Conservation (phyloP, 177 flowering plant species). For the Vitis hybrid region DNA sequence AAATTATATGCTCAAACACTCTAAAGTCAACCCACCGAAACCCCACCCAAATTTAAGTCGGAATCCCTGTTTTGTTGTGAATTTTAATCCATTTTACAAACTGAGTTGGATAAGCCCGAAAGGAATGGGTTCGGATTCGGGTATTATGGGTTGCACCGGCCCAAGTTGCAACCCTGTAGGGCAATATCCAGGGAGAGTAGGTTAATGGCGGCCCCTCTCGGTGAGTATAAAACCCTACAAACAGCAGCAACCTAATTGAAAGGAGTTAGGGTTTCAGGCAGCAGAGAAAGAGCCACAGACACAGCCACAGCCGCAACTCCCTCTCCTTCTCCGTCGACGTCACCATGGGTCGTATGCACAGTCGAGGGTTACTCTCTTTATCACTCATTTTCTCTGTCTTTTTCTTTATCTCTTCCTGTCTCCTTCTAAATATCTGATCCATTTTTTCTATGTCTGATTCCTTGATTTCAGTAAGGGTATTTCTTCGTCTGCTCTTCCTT, state of each 20-base stretch:
- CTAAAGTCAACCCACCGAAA: no score
- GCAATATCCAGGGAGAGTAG: no score
- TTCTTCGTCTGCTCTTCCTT: constrained; percentile 73
- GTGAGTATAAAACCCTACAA: background rate
- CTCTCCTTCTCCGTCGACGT: constrained; percentile 8
- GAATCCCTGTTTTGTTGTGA: no score
- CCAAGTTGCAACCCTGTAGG: no score
- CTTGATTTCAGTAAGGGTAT: constrained; percentile 74
- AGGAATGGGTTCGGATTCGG: no score
- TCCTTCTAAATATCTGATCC: background rate
- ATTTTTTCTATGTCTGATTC: background rate
- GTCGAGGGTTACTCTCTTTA: constrained; percentile 40
- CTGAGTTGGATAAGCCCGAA: no score
- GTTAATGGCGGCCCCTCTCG: no score
- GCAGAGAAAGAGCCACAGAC: background rate
- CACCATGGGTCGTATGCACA: constrained; percentile 78
- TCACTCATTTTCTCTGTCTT: background rate
- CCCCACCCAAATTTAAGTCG: no score
- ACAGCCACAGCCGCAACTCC: no score
- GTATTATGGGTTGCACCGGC: no score
- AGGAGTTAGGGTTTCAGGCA: background rate
- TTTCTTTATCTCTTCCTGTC: background rate
- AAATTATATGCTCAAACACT: no score
- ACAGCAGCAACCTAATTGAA: background rate
- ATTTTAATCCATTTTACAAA: no score